Base-by-base conservation (phyloP, 352 stramenopile genomes). In the Phytopythium montanum region DNA sequence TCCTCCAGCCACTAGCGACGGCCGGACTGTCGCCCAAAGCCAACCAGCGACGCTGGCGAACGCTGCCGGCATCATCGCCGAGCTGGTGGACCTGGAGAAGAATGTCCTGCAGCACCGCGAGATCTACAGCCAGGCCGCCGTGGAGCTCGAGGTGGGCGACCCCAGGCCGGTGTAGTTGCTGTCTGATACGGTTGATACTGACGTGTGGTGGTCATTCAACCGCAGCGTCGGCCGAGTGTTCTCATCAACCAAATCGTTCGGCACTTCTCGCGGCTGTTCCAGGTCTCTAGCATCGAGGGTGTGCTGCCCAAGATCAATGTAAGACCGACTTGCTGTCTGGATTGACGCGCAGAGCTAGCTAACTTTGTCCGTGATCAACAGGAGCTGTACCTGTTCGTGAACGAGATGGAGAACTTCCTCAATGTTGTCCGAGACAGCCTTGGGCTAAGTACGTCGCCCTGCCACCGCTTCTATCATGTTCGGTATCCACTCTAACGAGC, bases 291-390 rank as follows among this genome's bases (percentile, higher is more conserved):
- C 33, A 69, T 96, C 16, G 88, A 97, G 56, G 89, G 88, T 1
- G 81, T 96, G 29, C 75, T 97, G n/a, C 89, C 89, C 4, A 96
- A 95, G 59, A 95, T 96, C 51, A 96, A 96, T 51, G 84, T 92
- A 61, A 54, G 73, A 41, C 12, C 18, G 16, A n/a, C 48, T 28
- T 36, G 13, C 38, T 31, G 18, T 18, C 25, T 60, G 14, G 46
- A 38, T 44, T 49, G 58, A 3, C 4, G 46, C 5, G 5, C 8
- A 10, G 25, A 26, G 6, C 19, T 28, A 9, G 18, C 25, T 28
- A 9, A 26, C 25, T 6, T 28, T 18, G 21, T 21, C 5, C 44
- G 25, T 51, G 44, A 21, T 34, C 44, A 23, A 36, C 25, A 93
- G 84, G 86, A 96, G 64, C 76, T 85, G 31, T 96, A 90, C 60